A percentile compares a stretch with the other conserved stretches of the same genome.
These are phyloP conservation scores for Sistotremastrum niveocremeum DNA, from an alignment of 768 basidiomycete genomes.

Conservation along the genomic window DNA sequence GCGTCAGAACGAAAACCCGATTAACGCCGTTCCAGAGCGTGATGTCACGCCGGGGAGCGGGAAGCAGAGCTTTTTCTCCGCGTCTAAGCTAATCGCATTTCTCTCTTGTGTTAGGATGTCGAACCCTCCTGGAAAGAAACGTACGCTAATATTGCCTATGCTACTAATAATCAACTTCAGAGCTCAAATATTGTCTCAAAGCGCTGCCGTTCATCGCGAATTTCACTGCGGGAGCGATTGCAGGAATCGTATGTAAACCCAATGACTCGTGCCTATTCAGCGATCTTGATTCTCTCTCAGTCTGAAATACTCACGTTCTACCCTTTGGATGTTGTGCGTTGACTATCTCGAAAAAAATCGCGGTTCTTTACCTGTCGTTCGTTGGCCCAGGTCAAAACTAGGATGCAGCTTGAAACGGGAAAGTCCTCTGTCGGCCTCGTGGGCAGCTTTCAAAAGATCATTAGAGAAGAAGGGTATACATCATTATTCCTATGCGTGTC, in stretches of 20 bases:
- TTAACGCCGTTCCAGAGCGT: no score
- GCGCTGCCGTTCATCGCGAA: constrained; percentile 80
- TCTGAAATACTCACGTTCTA: constrained; percentile 52
- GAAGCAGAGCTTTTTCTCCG: no score
- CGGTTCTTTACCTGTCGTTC: background rate
- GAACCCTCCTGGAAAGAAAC: no score
- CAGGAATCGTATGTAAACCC: constrained; percentile 41
- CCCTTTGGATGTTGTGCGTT: constrained; percentile 54
- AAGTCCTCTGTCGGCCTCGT: constrained; percentile 65
- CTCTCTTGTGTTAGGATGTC: no score
- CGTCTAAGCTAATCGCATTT: no score
- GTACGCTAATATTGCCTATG: no score
- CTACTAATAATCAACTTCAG: background rate
- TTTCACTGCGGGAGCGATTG: constrained; percentile 92
- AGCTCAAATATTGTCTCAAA: constrained; percentile 14
- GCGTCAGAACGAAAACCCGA: no score
- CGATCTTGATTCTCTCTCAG: constrained; percentile 30
- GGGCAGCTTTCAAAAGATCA: constrained; percentile 69
- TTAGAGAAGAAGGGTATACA: constrained; percentile 81
- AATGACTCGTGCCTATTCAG: constrained; percentile 22
- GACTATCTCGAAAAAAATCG: background rate
- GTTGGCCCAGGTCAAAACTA: constrained; percentile 74
- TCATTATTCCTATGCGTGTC: constrained; percentile 1
- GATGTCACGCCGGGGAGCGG: no score
- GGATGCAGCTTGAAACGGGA: constrained; percentile 92